Base-by-base conservation (phyloP, 257 asterid genomes). In the Forsythia suspensa region DNA sequence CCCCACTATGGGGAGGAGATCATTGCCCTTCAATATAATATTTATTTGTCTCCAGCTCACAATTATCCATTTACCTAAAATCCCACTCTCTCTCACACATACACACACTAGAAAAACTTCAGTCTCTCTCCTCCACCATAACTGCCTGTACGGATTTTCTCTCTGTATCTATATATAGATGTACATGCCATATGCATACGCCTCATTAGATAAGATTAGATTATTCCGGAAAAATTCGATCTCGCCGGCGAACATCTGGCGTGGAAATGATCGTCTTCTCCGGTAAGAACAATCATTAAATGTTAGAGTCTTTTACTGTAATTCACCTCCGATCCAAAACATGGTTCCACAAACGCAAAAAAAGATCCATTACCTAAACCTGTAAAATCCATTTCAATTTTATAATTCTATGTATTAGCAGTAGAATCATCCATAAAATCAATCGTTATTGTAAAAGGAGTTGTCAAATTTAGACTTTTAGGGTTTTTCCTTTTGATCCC, bases 301-400 rank as follows among this genome's bases (percentile, higher is more conserved):
- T 91, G 96, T 73, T 85, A 82, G 86, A 82, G 81, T 87, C 85
- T 3, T 85, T 76, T 80, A 74, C 80, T 75, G 55, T 80, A 20
- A 46, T 82, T 36, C 85, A 80, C 51, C 75, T 85, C 67, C 86
- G 82, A 79, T 79, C 91, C 76, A 81, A 81, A 76, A 82, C 79
- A 59, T 85, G 88, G 90, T 82, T 82, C 82, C 93, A 86, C 85
- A 87, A 89, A 83, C 87, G 89, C 76, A 84, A 86, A 81, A 86
- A 88, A 77, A 21, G 6, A 42, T 34, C 51, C 59, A 43, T 71
- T 12, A 39, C 69, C 43, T 80, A 73, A 70, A 74, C 48, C 76
- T 42, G 67, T 79, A 80, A 76, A 70, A 4, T 40, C 9, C 51
- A 20, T 71, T 7, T 41, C n/a, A 39, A 38, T 67, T 77, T 52